phyloP scores from a whole-genome alignment of 2,329 filamentous ascomycete genomes.

The Aspergillus terreus region DNA sequence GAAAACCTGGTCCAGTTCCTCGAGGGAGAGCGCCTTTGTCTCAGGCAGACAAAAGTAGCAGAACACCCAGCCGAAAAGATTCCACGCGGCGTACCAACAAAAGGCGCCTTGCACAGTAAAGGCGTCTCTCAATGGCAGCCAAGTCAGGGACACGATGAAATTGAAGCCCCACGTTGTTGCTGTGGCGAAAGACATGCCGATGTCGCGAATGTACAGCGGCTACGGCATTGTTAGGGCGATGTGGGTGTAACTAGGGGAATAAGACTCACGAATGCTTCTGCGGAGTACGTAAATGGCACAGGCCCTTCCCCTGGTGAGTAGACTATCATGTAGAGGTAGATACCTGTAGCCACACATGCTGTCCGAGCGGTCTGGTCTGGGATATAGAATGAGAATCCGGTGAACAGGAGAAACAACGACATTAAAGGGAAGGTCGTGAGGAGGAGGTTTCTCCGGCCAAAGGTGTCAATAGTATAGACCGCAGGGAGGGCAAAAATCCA shows the following conservation, averaged over 20 bases:
- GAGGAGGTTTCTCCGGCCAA: slow-evolving; percentile 62
- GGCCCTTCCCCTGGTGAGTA: slow-evolving; percentile 59
- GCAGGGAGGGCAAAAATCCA: slow-evolving; percentile 63
- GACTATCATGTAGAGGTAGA: slow-evolving; percentile 43
- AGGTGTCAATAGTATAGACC: slow-evolving; percentile 65
- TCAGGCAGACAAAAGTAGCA: slow-evolving; percentile 28
- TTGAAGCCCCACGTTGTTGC: slow-evolving; percentile 61
- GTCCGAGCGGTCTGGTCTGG: slow-evolving; percentile 37
- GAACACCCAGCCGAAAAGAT: slow-evolving; percentile 38
- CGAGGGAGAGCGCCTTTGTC: slow-evolving; percentile 41
- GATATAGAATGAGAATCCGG: slow-evolving; percentile 53
- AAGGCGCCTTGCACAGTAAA: slow-evolving; percentile 53
- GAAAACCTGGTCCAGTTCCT: slow-evolving; percentile 53
- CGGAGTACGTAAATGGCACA: slow-evolving; percentile 64
- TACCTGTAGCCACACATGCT: slow-evolving; percentile 41
- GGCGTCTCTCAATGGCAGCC: slow-evolving; percentile 47
- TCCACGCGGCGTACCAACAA: slow-evolving; percentile 47
- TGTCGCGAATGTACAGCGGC: slow-evolving; percentile 59
- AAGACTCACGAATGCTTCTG: slow-evolving; percentile 51
- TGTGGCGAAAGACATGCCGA: slow-evolving; percentile 62
- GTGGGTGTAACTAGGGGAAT: no score
- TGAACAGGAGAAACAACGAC: slow-evolving; percentile 51
- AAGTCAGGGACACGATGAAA: slow-evolving; percentile 51
- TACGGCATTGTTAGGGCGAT: slow-evolving; percentile 28
- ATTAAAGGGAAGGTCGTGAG: slow-evolving; percentile 64